Conservation (phyloP, 768 basidiomycete genomes). For the Tylopilus sp. region DNA sequence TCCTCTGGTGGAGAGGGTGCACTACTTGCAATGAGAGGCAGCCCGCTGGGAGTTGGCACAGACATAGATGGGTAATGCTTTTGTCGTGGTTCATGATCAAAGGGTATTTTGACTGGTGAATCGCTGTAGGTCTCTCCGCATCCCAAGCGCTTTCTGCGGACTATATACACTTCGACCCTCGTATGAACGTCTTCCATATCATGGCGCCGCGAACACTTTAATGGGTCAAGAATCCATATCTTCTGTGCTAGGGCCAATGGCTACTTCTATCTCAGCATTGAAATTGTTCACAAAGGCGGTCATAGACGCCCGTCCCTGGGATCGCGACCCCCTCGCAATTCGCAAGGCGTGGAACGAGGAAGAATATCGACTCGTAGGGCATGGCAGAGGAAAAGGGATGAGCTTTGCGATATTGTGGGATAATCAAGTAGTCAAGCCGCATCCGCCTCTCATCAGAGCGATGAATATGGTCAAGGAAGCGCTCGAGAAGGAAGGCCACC, state of each 20-base stretch:
- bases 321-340: constrained; percentile 55
- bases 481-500: constrained; percentile 60
- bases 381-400: constrained; percentile 47
- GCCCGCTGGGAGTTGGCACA: constrained; percentile 66
- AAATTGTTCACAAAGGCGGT: constrained; percentile 50
- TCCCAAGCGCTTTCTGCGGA: constrained; percentile 67
- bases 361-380: constrained; percentile 57
- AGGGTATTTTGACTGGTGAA: not conserved
- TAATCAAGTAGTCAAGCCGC: constrained; percentile 54
- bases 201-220: constrained; percentile 58
- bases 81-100: not conserved
- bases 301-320: constrained; percentile 50
- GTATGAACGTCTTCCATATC: constrained; percentile 68
- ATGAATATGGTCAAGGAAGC: constrained; percentile 58
- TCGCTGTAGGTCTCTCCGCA: constrained; percentile 59
- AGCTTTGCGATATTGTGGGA: constrained; percentile 69
- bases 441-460: constrained; percentile 64
- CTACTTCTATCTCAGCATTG: constrained; percentile 58
- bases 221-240: constrained; percentile 71
- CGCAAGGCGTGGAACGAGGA: constrained; percentile 60
- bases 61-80: constrained; percentile 68
- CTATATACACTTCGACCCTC: constrained; percentile 74
- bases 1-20: constrained; percentile 89
- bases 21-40: constrained; percentile 52
- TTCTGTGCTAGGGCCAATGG: constrained; percentile 75